Evolutionary conservation across 345 rosid genomes (phyloP).

Genomic region (Cochlearia excelsa): DNA sequence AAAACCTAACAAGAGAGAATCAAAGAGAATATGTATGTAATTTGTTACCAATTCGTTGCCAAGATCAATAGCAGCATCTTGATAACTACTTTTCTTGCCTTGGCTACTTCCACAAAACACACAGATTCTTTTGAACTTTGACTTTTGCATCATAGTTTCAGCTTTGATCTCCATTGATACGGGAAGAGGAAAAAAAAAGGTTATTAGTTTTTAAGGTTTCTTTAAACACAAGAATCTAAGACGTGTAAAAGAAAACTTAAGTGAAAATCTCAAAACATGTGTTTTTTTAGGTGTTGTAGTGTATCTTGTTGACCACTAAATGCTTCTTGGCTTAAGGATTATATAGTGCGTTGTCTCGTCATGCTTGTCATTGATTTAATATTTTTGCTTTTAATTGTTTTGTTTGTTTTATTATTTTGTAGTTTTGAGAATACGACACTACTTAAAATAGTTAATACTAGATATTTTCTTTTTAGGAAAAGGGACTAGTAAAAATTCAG

Average conservation of each 20-base stretch:
- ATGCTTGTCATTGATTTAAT: constrained; percentile 18
- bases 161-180: constrained; percentile 45
- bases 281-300: constrained; percentile 2
- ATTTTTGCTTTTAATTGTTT: background rate
- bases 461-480: background rate
- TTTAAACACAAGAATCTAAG: constrained; percentile 24
- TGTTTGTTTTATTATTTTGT: background rate
- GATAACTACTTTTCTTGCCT: constrained; percentile 81
- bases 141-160: constrained; percentile 39
- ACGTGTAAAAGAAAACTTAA: too few relatives aligned
- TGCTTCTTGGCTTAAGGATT: constrained; percentile 25
- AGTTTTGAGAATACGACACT: constrained; percentile 8
- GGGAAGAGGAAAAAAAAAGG: constrained; percentile 19
- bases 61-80: constrained; percentile 84
- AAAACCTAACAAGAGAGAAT: constrained; percentile 4
- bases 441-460: background rate
- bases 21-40: background rate
- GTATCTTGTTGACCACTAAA: constrained; percentile 22
- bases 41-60: constrained; percentile 68
- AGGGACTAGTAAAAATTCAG: background rate
- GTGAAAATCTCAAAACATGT: too few relatives aligned
- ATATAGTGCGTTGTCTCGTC: constrained; percentile 36
- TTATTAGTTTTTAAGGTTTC: constrained; percentile 20
- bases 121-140: constrained; percentile 73
- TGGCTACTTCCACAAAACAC: constrained; percentile 89